Evolutionary conservation across 2,329 filamentous ascomycete genomes (phyloP), one percentile per base, ranked within the genome.

Genomic region (Sarocladiaceae sp.): DNA sequence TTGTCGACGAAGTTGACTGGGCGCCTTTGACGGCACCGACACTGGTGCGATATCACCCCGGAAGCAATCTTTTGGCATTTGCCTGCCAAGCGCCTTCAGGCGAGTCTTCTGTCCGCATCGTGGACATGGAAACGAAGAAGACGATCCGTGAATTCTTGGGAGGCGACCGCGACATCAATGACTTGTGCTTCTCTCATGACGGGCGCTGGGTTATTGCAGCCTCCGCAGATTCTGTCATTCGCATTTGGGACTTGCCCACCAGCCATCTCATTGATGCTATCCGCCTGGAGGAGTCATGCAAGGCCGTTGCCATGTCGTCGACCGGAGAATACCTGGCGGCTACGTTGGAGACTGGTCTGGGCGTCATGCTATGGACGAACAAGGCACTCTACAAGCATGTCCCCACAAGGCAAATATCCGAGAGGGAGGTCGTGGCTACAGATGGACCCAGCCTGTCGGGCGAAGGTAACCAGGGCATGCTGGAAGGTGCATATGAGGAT

Each of bases 331-430:
- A 89, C 55, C 76, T 98, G n/a, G 93, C 93, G 3, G 93, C 90
- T 3, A 85, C 89, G 0, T 82, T 89, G 44, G 80, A 88, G 44
- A 85, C 84, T 46, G 81, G 83, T 50, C 77, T 95, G 1, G 93
- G 93, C 11, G 83, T 98, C n/a, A 83, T 88, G 53, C 79, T 98
- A 39, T 98, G 93, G 91, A 96, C 88, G 18, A 98, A 98, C 65
- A 87, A 87, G 57, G 84, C 85, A 1, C 72, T 97, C 1, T 98
- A 95, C 70, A 86, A 83, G 45, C 89, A 95, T 54, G 81, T 95
- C 0, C 83, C 90, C 0, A 94, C 89, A 1, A 76, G 85, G 16
- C 87, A 93, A 54, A 85, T 98, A 47, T 83, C 85, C 3, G 88
- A 94, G 51, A 75, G 79, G 45, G 82, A 88, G 37, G 79, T 95